phyloP scores from a whole-genome alignment of 306 rosid genomes.

The Acacia confusa region DNA sequence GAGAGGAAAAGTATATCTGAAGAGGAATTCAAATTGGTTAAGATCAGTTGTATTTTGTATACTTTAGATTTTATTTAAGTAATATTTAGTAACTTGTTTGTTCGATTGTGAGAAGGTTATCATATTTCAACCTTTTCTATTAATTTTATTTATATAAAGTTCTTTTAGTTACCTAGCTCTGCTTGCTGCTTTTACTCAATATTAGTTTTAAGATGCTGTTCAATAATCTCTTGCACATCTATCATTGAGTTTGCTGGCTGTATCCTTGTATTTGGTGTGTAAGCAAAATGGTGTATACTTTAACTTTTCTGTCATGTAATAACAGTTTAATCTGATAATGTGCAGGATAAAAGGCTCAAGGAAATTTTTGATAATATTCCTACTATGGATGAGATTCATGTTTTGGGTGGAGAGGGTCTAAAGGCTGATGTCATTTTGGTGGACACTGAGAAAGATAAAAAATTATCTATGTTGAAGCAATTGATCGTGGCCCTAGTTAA shows the following conservation, averaged over 20 bases:
- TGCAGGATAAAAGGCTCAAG: slow-evolving; percentile 90
- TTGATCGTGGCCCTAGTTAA: slow-evolving; percentile 72
- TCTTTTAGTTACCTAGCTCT: slow-evolving; percentile 20
- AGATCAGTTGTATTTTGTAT: slow-evolving; percentile 12
- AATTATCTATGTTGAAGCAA: slow-evolving; percentile 89
- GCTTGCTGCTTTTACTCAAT: slow-evolving; percentile 6
- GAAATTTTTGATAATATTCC: slow-evolving; percentile 75
- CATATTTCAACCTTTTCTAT: slow-evolving; percentile 18
- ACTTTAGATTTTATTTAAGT: neutral
- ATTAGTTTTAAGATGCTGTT: slow-evolving; percentile 7
- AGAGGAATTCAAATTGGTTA: neutral
- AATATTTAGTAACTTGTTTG: slow-evolving; percentile 4
- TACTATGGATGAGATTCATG: slow-evolving; percentile 79
- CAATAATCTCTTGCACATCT: neutral
- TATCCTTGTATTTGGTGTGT: slow-evolving; percentile 17
- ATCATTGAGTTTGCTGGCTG: slow-evolving; percentile 25
- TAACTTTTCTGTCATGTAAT: slow-evolving; percentile 12
- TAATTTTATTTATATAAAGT: slow-evolving; percentile 4
- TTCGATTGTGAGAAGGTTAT: slow-evolving; percentile 11
- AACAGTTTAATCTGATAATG: slow-evolving; percentile 22
- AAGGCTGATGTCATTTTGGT: slow-evolving; percentile 89
- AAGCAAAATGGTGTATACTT: neutral
- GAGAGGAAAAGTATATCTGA: slow-evolving; percentile 1
- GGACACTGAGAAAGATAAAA: slow-evolving; percentile 85
- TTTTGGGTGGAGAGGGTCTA: slow-evolving; percentile 70